Conservation (phyloP, 169 alveolate species). For the Perkinsus chesapeaki region DNA sequence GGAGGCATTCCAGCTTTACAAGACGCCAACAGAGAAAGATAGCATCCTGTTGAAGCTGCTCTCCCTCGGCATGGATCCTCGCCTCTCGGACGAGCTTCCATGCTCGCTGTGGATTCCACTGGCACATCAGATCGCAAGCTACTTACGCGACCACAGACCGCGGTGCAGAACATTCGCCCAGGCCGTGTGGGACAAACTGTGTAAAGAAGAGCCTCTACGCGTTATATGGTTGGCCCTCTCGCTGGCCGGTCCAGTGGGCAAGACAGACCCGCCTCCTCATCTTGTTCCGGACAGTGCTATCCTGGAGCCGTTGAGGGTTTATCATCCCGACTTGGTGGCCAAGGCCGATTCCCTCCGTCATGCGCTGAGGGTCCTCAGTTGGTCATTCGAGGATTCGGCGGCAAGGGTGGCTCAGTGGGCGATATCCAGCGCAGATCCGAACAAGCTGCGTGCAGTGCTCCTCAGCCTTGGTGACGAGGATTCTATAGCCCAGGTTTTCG, state of each 20-base stretch:
- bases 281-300: neutral
- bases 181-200: neutral
- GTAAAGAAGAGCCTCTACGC: neutral
- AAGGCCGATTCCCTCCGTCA: neutral
- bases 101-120: neutral
- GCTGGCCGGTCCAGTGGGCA: neutral
- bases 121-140: neutral
- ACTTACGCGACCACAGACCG: neutral
- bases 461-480: neutral
- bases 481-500: neutral
- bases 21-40: neutral
- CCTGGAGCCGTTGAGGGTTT: neutral
- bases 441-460: neutral
- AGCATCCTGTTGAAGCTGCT: neutral
- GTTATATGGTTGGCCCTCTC: neutral
- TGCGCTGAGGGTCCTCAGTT: neutral
- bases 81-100: neutral
- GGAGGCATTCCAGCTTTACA: neutral
- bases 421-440: neutral
- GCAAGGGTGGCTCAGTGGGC: neutral
- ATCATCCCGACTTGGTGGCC: neutral
- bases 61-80: neutral
- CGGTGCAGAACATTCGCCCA: neutral
- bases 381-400: neutral
- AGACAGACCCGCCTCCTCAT: neutral